Percentiles rank a stretch among this genome's conserved stretches.
Evolutionary conservation across 805 yeast genomes (phyloP).

Genomic region (Wickerhamiella parazyma): DNA sequence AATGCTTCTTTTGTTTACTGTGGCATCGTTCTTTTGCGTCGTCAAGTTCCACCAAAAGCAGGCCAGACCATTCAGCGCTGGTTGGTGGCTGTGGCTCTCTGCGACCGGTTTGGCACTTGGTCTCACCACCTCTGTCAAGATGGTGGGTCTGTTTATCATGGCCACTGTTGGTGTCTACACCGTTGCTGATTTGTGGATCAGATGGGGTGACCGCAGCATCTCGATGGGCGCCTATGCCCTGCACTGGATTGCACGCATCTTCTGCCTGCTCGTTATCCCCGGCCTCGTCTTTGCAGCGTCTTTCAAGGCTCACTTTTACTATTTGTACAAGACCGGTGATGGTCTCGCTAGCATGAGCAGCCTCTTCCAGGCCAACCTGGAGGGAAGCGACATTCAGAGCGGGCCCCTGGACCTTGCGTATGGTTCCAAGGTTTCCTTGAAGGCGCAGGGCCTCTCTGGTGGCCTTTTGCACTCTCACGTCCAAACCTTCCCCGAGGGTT

Average conservation of each 20-base stretch:
- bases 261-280: conserved; percentile 64
- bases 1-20: conserved; percentile 70
- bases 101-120: conserved; percentile 78
- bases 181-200: conserved; percentile 66
- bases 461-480: conserved; percentile 73
- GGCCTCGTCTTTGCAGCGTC: conserved; percentile 69
- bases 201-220: conserved; percentile 53
- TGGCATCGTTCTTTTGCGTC: conserved; percentile 63
- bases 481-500: conserved; percentile 47
- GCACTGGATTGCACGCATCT: conserved; percentile 65
- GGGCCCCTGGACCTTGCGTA: conserved; percentile 61
- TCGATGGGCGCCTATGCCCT: conserved; percentile 47
- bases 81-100: conserved; percentile 83
- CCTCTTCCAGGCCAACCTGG: conserved; percentile 83
- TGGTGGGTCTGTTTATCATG: conserved; percentile 90
- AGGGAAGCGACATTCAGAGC: conserved; percentile 64
- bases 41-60: conserved; percentile 66
- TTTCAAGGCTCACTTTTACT: conserved; percentile 83
- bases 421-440: conserved; percentile 61
- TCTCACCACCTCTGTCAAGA: conserved; percentile 87
- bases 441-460: conserved; percentile 64
- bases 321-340: conserved; percentile 78
- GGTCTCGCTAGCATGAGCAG: conserved; percentile 94
- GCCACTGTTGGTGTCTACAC: conserved; percentile 82
- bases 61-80: conserved; percentile 43